Conservation (phyloP, 352 stramenopile species). For the Peronospora tabacina region DNA sequence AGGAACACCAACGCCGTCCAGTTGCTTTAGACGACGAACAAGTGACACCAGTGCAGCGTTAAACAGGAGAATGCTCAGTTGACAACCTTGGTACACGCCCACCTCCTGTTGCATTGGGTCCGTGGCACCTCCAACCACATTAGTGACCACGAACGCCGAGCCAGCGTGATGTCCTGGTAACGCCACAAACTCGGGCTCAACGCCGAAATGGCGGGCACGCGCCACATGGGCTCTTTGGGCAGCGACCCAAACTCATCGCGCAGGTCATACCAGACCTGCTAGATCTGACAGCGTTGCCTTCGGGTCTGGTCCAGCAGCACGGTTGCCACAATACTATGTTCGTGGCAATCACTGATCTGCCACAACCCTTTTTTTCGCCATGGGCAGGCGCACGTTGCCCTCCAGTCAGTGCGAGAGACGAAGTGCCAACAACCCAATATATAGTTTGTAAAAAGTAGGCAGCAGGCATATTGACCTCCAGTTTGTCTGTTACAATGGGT, state of each 20-base stretch:
- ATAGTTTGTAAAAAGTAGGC: constrained; percentile 29
- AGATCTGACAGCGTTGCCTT: too few relatives aligned
- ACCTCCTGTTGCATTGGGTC: constrained; percentile 12
- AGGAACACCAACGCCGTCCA: constrained; percentile 2
- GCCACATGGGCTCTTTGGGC: constrained; percentile 13
- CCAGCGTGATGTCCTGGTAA: constrained; percentile 6
- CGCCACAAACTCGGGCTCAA: too few relatives aligned
- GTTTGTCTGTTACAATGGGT: constrained; percentile 8
- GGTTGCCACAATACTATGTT: constrained; percentile 18
- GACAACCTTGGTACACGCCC: constrained; percentile 23
- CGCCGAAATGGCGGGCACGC: constrained; percentile 7
- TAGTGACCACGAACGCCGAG: constrained; percentile 10
- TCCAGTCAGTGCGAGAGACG: constrained; percentile 8
- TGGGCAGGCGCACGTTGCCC: not conserved
- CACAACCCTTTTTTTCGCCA: constrained; percentile 21
- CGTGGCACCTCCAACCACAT: constrained; percentile 16
- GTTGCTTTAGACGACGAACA: constrained; percentile 1
- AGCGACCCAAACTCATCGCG: constrained; percentile 18
- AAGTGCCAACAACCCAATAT: constrained; percentile 12
- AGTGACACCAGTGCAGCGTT: constrained; percentile 13
- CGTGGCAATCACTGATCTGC: constrained; percentile 12
- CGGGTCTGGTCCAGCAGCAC: constrained; percentile 1
- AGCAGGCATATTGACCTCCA: constrained; percentile 31
- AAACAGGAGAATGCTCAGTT: constrained; percentile 18
- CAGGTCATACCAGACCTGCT: constrained; percentile 26